These are phyloP conservation scores for Ogataea hybrid DNA, from an alignment of 1,139 yeast genomes.

Conservation along the genomic window DNA sequence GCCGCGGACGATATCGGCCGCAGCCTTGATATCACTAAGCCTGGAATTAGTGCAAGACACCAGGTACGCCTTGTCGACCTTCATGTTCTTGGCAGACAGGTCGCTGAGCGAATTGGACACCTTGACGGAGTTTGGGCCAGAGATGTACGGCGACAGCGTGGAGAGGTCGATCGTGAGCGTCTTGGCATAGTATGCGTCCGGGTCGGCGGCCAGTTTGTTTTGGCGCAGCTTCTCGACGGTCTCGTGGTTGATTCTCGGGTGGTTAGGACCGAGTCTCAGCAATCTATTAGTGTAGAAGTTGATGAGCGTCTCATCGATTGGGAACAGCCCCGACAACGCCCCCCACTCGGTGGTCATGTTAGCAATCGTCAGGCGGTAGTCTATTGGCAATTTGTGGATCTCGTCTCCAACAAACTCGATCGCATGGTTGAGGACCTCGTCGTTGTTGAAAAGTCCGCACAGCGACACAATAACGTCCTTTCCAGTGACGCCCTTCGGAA, in stretches of 20 bases:
- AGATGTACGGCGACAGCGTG: slow-evolving; percentile 85
- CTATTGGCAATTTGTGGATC: slow-evolving; percentile 69
- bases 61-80: slow-evolving; percentile 88
- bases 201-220: slow-evolving; percentile 54
- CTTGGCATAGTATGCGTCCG: slow-evolving; percentile 83
- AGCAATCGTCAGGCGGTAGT: slow-evolving; percentile 92
- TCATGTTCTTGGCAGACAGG: slow-evolving; percentile 67
- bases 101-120: slow-evolving; percentile 77
- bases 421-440: slow-evolving; percentile 95
- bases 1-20: slow-evolving; percentile 82
- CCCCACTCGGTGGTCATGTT: slow-evolving; percentile 99
- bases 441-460: slow-evolving; percentile 93
- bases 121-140: slow-evolving; percentile 98
- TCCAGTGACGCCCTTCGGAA: slow-evolving; percentile 89
- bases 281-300: slow-evolving; percentile 76
- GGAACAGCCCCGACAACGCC: slow-evolving; percentile 93
- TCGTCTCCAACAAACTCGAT: slow-evolving; percentile 95
- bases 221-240: slow-evolving; percentile 50
- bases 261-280: slow-evolving; percentile 62
- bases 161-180: slow-evolving; percentile 76
- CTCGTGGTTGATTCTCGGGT: slow-evolving; percentile 73
- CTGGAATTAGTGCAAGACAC: slow-evolving; percentile 98
- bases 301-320: slow-evolving; percentile 77
- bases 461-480: slow-evolving; percentile 95
- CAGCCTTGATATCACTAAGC: slow-evolving; percentile 88